Evolutionary conservation across 108 stramenopile genomes (phyloP), one percentile per base, ranked within the genome.

Genomic region (Chaetoceros tenuissimus): DNA sequence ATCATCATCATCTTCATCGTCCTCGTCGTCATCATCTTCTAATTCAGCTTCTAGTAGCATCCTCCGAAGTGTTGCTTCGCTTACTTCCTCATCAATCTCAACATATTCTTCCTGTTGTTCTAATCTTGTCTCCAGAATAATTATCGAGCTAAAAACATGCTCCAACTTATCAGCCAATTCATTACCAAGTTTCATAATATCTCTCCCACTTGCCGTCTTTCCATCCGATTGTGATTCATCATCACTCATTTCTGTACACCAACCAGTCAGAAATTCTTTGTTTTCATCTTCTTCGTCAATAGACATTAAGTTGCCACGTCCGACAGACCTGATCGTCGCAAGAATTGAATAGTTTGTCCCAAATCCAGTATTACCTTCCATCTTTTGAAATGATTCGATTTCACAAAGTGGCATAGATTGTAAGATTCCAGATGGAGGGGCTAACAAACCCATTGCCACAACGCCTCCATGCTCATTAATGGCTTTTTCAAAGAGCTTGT

Each of bases 341-440:
- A 90, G 84, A 22, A 90, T 90, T 13, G 34, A 40, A 40, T 40
- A 40, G 13, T 5, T 10, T 10, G 34, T 40, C 18, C 78, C 79
- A 59, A 75, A 75, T 62, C 10, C 74, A 69, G 57, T 71, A 67
- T 13, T 60, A 34, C 82, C 78, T 62, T 62, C 85, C 81, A 82
- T 75, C 28, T 46, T 73, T 62, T 48, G 79, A 59, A 68, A 90
- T 5, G 80, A 77, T 65, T 90, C 88, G 27, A 90, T 71, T 61
- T 90, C 84, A 55, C 84, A 90, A 8, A 90, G 28, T 16, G 88
- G 85, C 54, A 90, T 55, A 0, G 77, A 72, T 24, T 85, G 78
- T 31, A 90, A 69, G 67, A 90, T 82, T 2, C 88, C 84, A 10
- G 23, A 5, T 5, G 50, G 53, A 0, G 72, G 64, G 16, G 74